Evolutionary conservation across 2,329 filamentous ascomycete species (phyloP).

Genomic region (Aspergillus latus): DNA sequence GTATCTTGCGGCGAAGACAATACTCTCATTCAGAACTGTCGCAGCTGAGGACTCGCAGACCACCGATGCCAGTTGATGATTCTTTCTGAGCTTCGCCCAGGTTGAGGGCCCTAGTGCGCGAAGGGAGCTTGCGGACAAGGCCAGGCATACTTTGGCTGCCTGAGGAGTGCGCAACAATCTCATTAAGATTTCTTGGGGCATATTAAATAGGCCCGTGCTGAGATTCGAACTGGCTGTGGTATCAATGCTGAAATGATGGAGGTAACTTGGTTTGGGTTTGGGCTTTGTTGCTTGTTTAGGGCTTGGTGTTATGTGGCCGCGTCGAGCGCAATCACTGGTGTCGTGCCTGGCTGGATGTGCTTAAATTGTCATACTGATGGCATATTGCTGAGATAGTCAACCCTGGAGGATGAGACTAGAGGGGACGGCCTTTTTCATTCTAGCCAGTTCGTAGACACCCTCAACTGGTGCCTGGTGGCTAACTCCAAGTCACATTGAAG

Average conservation of each 20-base stretch:
- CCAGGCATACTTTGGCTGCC: neutral
- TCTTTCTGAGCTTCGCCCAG: neutral
- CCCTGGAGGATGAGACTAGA: too few relatives aligned
- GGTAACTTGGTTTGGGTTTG: neutral
- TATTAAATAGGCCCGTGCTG: neutral
- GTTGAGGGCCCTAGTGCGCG: neutral
- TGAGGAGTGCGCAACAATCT: neutral
- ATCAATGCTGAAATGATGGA: neutral
- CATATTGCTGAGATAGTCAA: neutral
- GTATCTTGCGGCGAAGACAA: constrained; percentile 5
- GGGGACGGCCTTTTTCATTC: too few relatives aligned
- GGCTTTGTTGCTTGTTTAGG: neutral
- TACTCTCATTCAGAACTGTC: neutral
- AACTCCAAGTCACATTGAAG: too few relatives aligned
- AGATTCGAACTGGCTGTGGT: constrained; percentile 1
- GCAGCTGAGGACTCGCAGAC: neutral
- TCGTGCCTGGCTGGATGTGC: neutral
- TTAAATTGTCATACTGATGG: neutral
- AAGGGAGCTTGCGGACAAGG: constrained; percentile 9
- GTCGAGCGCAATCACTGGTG: too few relatives aligned
- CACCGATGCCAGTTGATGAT: neutral
- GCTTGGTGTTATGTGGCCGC: neutral
- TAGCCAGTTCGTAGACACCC: too few relatives aligned
- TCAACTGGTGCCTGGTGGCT: too few relatives aligned
- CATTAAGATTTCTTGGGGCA: constrained; percentile 9